Percentiles rank a stretch among this genome's conserved stretches.
Conservation (phyloP, 169 alveolate species). For the Plasmodium yoelii region DNA sequence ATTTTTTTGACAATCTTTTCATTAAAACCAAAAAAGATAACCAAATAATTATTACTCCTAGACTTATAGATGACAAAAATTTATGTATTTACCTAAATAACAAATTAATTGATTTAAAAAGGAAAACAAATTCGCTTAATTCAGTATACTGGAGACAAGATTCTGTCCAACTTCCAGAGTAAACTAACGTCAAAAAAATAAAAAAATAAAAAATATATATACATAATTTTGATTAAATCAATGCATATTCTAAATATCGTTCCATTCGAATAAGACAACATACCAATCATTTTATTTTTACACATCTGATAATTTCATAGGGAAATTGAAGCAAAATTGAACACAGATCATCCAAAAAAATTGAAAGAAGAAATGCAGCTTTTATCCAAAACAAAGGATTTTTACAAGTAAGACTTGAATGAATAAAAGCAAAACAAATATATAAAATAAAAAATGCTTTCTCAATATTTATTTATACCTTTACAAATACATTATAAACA, state of each 20-base stretch:
- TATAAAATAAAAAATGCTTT: background rate
- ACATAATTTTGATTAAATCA: background rate
- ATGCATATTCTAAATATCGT: background rate
- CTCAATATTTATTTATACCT: background rate
- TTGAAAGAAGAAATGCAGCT: constrained; percentile 66
- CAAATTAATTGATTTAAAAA: constrained; percentile 51
- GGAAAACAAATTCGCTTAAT: constrained; percentile 24
- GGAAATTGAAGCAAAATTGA: constrained; percentile 52
- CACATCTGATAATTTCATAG: background rate
- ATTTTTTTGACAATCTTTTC: constrained; percentile 49
- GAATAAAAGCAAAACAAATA: background rate
- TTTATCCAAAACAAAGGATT: constrained; percentile 66
- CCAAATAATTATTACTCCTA: constrained; percentile 28
- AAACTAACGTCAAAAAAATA: background rate
- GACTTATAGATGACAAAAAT: constrained; percentile 50
- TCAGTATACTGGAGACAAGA: constrained; percentile 60
- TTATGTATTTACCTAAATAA: constrained; percentile 54
- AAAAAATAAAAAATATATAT: background rate
- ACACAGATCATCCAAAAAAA: constrained; percentile 63
- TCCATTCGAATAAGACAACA: no score
- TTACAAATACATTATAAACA: background rate
- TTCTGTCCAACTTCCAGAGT: constrained; percentile 62
- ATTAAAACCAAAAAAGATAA: constrained; percentile 23
- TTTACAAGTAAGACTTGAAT: constrained; percentile 52
- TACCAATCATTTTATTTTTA: no score